phyloP scores from a whole-genome alignment of 805 yeast species.

The Ogataea glucozyma region DNA sequence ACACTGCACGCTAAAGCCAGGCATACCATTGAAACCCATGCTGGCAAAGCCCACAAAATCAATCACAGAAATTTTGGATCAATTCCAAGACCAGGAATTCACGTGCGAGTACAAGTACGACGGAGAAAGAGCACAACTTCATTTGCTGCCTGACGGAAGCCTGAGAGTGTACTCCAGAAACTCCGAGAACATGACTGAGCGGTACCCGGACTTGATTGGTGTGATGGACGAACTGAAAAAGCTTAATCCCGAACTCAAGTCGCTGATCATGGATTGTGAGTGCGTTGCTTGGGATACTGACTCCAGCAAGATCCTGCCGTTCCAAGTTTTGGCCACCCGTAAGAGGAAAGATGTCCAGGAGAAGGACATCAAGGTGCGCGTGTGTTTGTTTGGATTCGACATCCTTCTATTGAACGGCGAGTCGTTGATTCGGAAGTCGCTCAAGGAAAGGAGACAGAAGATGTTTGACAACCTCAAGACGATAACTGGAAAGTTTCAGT shows the following conservation, averaged over 20 bases:
- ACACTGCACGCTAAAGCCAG: slow-evolving; percentile 78
- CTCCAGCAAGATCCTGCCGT: slow-evolving; percentile 80
- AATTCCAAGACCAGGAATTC: slow-evolving; percentile 80
- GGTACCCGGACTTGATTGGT: slow-evolving; percentile 87
- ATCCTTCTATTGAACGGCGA: slow-evolving; percentile 72
- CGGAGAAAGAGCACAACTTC: slow-evolving; percentile 97
- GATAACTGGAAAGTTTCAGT: slow-evolving; percentile 76
- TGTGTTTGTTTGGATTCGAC: slow-evolving; percentile 92
- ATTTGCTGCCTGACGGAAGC: slow-evolving; percentile 61
- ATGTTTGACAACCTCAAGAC: slow-evolving; percentile 56
- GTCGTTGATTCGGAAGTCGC: slow-evolving; percentile 63
- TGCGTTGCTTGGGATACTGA: slow-evolving; percentile 96
- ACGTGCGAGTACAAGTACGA: slow-evolving; percentile 97
- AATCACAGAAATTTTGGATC: slow-evolving; percentile 85
- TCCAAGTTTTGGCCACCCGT: slow-evolving; percentile 89
- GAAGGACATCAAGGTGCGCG: slow-evolving; percentile 84
- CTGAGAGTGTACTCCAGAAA: slow-evolving; percentile 87
- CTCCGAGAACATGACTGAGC: slow-evolving; percentile 94
- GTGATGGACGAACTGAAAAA: slow-evolving; percentile 53
- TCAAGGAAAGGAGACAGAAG: slow-evolving; percentile 67
- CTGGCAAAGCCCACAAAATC: slow-evolving; percentile 96
- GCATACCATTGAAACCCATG: slow-evolving; percentile 96
- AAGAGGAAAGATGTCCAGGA: slow-evolving; percentile 91
- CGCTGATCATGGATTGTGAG: slow-evolving; percentile 88
- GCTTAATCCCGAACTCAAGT: slow-evolving; percentile 39